Percentiles rank a stretch among this genome's conserved stretches.
These are phyloP conservation scores for Mortierella hygrophila DNA, from an alignment of 192 early-diverging fungal genomes.

Conservation along the genomic window DNA sequence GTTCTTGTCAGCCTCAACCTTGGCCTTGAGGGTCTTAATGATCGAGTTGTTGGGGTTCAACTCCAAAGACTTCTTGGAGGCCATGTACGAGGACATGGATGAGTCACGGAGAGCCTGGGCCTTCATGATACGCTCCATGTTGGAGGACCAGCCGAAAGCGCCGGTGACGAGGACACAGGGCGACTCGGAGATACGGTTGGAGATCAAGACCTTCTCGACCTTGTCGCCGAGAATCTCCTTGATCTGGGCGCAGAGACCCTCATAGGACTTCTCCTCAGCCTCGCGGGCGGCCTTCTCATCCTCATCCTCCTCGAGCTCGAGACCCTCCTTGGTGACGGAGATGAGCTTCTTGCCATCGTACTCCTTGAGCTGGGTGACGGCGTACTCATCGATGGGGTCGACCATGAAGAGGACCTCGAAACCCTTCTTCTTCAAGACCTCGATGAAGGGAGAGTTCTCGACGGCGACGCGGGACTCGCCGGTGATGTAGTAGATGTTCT, in stretches of 20 bases:
- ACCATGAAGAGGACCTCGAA: slow-evolving; percentile 99
- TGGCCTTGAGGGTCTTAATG: slow-evolving; percentile 93
- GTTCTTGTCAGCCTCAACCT: slow-evolving; percentile 95
- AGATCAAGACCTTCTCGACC: slow-evolving; percentile 93
- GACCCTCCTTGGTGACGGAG: slow-evolving; percentile 98
- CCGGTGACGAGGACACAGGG: slow-evolving; percentile 99
- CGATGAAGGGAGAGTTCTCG: slow-evolving; percentile 98
- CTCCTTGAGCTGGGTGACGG: slow-evolving; percentile 98
- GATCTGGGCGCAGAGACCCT: slow-evolving; percentile 91
- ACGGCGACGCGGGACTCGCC: slow-evolving; percentile 94
- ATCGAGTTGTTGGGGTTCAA: slow-evolving; percentile 97
- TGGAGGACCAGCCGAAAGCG: slow-evolving; percentile 99
- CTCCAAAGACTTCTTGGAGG: slow-evolving; percentile 99
- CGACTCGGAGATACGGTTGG: slow-evolving; percentile 97
- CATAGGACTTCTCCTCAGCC: slow-evolving; percentile 92
- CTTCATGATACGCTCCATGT: slow-evolving; percentile 99
- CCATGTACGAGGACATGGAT: slow-evolving; percentile 99
- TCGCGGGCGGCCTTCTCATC: slow-evolving; percentile 97
- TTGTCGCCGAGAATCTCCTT: slow-evolving; percentile 99
- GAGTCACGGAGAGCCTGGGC: slow-evolving; percentile 99
- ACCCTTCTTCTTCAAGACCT: slow-evolving; percentile 99
- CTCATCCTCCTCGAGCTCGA: slow-evolving; percentile 99
- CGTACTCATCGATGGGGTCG: slow-evolving; percentile 99
- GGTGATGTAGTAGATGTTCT: slow-evolving; percentile 99
- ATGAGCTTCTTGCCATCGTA: slow-evolving; percentile 99